Conservation (phyloP, 2,329 filamentous ascomycete species). For the Geoglossum cookeanum region DNA sequence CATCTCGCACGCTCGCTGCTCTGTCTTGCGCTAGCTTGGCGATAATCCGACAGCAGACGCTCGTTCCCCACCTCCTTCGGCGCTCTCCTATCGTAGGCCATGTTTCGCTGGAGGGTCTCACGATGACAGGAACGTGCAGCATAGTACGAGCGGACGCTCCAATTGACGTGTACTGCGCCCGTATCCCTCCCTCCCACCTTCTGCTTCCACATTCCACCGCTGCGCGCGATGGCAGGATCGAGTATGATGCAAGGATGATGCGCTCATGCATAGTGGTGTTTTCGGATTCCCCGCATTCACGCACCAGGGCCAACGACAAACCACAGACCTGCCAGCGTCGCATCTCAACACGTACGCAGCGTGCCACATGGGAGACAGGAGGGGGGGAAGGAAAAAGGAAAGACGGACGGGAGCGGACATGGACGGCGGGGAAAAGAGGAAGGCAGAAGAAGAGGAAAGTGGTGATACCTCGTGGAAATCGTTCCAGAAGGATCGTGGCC, state of each 20-base stretch:
- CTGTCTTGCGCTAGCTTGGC: not conserved
- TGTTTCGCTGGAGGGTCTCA: not conserved
- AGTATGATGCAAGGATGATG: constrained; percentile 2
- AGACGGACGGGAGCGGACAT: not conserved
- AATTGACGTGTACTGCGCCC: not conserved
- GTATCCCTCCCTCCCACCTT: not conserved
- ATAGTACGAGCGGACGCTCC: not conserved
- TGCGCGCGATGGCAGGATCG: not conserved
- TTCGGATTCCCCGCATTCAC: not conserved
- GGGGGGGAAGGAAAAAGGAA: not conserved
- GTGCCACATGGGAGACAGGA: not conserved
- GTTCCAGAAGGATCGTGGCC: not conserved
- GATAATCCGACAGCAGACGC: not conserved
- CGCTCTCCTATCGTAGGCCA: not conserved
- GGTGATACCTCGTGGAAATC: not conserved
- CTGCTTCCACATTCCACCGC: not conserved
- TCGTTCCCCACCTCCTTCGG: not conserved
- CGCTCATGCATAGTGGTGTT: not conserved
- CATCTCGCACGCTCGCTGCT: not conserved
- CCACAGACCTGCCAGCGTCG: not conserved
- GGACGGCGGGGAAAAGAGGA: too few species aligned
- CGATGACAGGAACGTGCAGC: constrained; percentile 3
- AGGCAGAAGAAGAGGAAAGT: not conserved
- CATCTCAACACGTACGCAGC: not conserved
- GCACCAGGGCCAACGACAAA: not conserved